Conservation (phyloP, 2,329 filamentous ascomycete genomes). For the Aspergillus fructus region DNA sequence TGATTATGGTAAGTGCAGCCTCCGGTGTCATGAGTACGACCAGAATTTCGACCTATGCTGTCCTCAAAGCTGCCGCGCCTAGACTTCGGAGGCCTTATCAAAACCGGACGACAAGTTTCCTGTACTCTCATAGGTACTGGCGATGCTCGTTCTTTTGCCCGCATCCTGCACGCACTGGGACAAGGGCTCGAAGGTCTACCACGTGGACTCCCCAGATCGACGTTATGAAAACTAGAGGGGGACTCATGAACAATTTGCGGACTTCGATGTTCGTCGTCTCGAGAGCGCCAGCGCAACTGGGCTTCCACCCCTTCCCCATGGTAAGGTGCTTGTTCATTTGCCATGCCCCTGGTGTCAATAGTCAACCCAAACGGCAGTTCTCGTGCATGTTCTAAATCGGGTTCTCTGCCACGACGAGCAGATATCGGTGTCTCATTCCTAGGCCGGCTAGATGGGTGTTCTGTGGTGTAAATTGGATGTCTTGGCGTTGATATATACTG, state of each 20-base stretch:
- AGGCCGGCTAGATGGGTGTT: constrained; percentile 8
- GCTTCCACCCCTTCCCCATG: constrained; percentile 2
- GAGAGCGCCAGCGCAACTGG: constrained; percentile 9
- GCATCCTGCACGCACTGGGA: neutral
- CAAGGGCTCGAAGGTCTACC: constrained; percentile 11
- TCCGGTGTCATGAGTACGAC: neutral
- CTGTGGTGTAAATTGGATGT: constrained; percentile 19
- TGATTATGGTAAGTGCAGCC: constrained; percentile 6
- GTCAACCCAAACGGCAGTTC: constrained; percentile 3
- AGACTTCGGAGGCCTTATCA: neutral
- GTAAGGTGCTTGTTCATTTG: neutral
- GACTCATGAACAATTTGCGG: constrained; percentile 6
- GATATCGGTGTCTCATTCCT: constrained; percentile 11
- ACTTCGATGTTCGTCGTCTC: constrained; percentile 9
- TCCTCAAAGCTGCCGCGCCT: constrained; percentile 3
- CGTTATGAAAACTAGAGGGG: constrained; percentile 1
- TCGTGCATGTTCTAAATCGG: neutral
- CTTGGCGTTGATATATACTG: constrained; percentile 38
- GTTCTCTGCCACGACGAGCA: constrained; percentile 7
- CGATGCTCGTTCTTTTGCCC: constrained; percentile 1
- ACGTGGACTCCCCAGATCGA: constrained; percentile 7
- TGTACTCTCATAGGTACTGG: constrained; percentile 1
- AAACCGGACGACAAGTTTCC: constrained; percentile 5
- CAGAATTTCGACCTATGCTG: neutral
- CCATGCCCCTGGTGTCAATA: constrained; percentile 1